Evolutionary conservation across 2,329 filamentous ascomycete species (phyloP), one percentile per base, ranked within the genome.

Genomic region (Fusarium annulatum): DNA sequence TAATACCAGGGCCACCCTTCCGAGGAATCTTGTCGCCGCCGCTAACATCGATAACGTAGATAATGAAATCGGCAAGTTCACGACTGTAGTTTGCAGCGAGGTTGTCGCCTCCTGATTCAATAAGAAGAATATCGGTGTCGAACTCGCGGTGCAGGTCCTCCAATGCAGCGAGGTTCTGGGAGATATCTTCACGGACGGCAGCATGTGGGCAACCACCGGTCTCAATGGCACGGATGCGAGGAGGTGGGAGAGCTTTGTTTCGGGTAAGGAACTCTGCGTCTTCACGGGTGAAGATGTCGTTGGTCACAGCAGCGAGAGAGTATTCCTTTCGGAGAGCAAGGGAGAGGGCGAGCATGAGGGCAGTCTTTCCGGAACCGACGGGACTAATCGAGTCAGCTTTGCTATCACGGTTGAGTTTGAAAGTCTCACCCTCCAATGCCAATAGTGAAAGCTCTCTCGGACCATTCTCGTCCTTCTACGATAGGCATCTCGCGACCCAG

Each of bases 281-380:
- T 85, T 99, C 96, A 74, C 93, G 93, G 28, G 96, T 98, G 88
- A 98, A 98, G 87, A 98, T 98, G 87, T 98, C 96, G 88, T 98
- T 98, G 56, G 96, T 99, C 28, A 99, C 96, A 68, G 95, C 96
- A 2, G 96, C 96, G 79, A 99, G 93, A 80, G 92, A 94, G 89
- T 94, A 95, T 62, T 89, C 86, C 57, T 91, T 87, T 70, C 96
- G 93, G 11, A 99, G 91, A 12, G 93, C 92, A 41, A 91, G 91
- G 86, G 95, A 98, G 76, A 98, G 93, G 43, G 94, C 92, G 16
- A 98, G 91, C 96, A 99, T 98, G 34, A 98, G 89, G 23, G 96
- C 96, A 0, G 96, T 98, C 84, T 99, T 99, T 80, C 96, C 96
- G 30, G 95, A 98, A 73, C 96, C 96, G 61, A 99, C 96, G 69